Base-by-base conservation (phyloP, 2,329 filamentous ascomycete species). In the Colletotrichum eleusines region DNA sequence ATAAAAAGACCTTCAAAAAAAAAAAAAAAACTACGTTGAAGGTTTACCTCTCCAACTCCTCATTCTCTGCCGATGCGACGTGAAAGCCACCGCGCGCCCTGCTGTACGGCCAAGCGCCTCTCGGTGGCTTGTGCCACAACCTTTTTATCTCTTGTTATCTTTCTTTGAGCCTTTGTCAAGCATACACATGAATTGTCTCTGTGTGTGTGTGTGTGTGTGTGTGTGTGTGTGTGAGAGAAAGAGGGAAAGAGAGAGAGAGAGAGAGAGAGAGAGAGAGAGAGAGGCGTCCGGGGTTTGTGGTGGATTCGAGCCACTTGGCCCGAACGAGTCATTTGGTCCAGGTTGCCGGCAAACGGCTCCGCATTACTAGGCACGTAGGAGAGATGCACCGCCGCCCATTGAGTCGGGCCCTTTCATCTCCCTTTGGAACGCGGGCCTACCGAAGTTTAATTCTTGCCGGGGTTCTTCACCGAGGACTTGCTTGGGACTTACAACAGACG, bases 251-350 rank as follows among this genome's bases (percentile, higher is more conserved):
- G n/a, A n/a, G n/a, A n/a, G n/a, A n/a, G n/a, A n/a, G n/a, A n/a
- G n/a, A n/a, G n/a, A n/a, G n/a, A n/a, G n/a, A n/a, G n/a, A n/a
- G n/a, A n/a, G n/a, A n/a, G n/a, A 63, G 63, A 58, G 63, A 62
- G 35, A 57, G 57, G n/a, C 23, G 16, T n/a, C 50, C 35, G 50
- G 50, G 68, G 33, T 20, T 14, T 0, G 18, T 9, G 42, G 40
- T 44, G 44, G 26, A 38, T 46, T 50, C 42, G 63, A 26, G 57
- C 57, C 68, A 58, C 51, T 66, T 35, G 20, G 40, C 9, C 16
- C 31, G 7, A 40, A 12, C 68, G 63, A 71, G 57, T 71, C 63
- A 71, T 70, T n/a, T 70, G 35, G 67, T 70, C 67, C 42, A 67
- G 50, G 33, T 11, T 44, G 57, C 40, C 38, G 42, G 28, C 40